A percentile compares a stretch with the other conserved stretches of the same genome.
phyloP scores from a whole-genome alignment of 2,329 filamentous ascomycete species.

The Neofusicoccum laricinum region DNA sequence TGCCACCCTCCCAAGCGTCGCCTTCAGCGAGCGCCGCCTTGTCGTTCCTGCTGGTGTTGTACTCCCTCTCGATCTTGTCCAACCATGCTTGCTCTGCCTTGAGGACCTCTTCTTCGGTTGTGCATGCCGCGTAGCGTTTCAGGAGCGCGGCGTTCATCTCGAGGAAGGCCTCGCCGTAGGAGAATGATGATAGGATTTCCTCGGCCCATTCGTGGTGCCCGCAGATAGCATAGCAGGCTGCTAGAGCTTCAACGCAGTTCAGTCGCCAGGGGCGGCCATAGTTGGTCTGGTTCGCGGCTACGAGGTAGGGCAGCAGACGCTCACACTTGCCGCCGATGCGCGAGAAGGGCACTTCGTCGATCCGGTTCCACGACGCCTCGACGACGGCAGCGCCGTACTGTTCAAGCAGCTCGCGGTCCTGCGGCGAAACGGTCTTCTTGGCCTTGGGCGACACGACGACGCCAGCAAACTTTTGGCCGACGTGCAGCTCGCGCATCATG shows the following conservation, averaged over 20 bases:
- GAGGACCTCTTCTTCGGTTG: conserved; percentile 78
- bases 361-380: conserved; percentile 94
- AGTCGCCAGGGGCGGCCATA: conserved; percentile 93
- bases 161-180: conserved; percentile 83
- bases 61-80: conserved; percentile 84
- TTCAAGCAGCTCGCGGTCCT: conserved; percentile 77
- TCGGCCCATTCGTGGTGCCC: conserved; percentile 89
- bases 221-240: conserved; percentile 90
- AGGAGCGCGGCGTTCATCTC: conserved; percentile 84
- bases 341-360: conserved; percentile 84
- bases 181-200: conserved; percentile 77
- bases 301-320: conserved; percentile 85
- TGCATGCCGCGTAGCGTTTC: conserved; percentile 79
- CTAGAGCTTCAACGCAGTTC: conserved; percentile 94
- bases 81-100: conserved; percentile 84
- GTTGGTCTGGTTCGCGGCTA: conserved; percentile 95
- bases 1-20: conserved; percentile 89
- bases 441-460: conserved; percentile 96
- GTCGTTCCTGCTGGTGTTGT: conserved; percentile 71
- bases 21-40: conserved; percentile 55
- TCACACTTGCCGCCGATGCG: conserved; percentile 94
- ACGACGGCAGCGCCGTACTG: conserved; percentile 92
- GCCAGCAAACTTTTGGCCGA: conserved; percentile 88
- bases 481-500: conserved; percentile 86
- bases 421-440: conserved; percentile 77